A percentile compares a stretch with the other conserved stretches of the same genome.
Conservation (phyloP, 192 early-diverging fungal species). For the Phycomyces blakesleeanus region DNA sequence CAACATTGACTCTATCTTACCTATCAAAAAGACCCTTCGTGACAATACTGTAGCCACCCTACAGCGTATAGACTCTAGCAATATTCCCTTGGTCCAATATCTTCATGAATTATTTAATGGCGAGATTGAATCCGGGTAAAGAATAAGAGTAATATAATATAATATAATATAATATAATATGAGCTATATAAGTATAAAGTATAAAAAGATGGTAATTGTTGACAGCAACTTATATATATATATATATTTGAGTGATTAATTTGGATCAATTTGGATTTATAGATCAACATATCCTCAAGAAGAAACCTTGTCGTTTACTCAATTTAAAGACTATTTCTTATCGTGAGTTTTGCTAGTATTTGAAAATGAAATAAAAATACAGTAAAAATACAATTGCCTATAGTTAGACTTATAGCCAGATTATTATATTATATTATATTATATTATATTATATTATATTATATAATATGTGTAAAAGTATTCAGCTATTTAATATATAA, state of each 20-base stretch:
- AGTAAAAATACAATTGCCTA: no score
- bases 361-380: no score
- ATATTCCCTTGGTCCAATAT: constrained; percentile 28
- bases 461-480: no score
- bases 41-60: constrained; percentile 8
- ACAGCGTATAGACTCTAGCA: constrained; percentile 21
- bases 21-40: constrained; percentile 20
- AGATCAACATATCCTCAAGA: constrained; percentile 72
- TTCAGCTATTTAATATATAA: no score
- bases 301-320: constrained; percentile 29
- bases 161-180: no score
- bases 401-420: neutral
- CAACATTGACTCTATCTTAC: constrained; percentile 9
- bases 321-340: constrained; percentile 53
- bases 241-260: no score
- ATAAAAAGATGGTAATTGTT: neutral
- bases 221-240: no score
- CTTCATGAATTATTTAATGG: constrained; percentile 57
- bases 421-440: no score
- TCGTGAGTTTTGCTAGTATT: constrained; percentile 24
- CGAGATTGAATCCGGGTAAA: constrained; percentile 56
- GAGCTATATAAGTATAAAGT: no score
- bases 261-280: no score
- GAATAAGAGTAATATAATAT: no score
- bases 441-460: no score